Evolutionary conservation across 2,329 filamentous ascomycete genomes (phyloP).

Genomic region (Chaetomiaceae sp.): DNA sequence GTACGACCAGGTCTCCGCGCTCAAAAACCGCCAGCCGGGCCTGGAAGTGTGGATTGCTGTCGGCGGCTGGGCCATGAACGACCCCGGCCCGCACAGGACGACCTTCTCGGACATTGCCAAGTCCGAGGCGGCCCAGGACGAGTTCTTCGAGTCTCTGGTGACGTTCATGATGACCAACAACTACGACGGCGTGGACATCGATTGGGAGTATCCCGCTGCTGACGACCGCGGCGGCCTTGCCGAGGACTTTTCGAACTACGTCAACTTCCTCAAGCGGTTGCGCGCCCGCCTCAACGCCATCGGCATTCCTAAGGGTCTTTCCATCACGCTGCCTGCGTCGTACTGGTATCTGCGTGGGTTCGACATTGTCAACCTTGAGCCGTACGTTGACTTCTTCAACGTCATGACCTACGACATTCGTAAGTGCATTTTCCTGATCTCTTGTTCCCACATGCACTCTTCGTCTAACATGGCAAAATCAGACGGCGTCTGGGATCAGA

Average conservation of each 20-base stretch:
- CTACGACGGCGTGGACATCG: constrained; percentile 30
- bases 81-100: constrained; percentile 25
- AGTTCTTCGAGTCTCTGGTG: constrained; percentile 22
- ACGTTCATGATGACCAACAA: constrained; percentile 23
- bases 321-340: constrained; percentile 24
- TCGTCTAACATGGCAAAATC: too few species aligned
- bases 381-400: constrained; percentile 36
- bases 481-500: constrained; percentile 35
- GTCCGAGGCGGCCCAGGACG: constrained; percentile 5
- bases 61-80: constrained; percentile 38
- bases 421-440: too few species aligned
- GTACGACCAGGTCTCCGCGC: constrained; percentile 25
- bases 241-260: constrained; percentile 25
- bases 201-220: constrained; percentile 28
- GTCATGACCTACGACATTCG: constrained; percentile 42
- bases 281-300: constrained; percentile 10
- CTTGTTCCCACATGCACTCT: too few species aligned
- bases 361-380: constrained; percentile 20
- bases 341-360: constrained; percentile 29
- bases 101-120: constrained; percentile 26
- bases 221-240: constrained; percentile 24
- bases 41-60: constrained; percentile 35
- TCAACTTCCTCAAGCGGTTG: constrained; percentile 21
- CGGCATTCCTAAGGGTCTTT: constrained; percentile 15
- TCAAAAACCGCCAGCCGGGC: constrained; percentile 26